Conservation (phyloP, 345 rosid genomes). For the Anacardium occidentale region DNA sequence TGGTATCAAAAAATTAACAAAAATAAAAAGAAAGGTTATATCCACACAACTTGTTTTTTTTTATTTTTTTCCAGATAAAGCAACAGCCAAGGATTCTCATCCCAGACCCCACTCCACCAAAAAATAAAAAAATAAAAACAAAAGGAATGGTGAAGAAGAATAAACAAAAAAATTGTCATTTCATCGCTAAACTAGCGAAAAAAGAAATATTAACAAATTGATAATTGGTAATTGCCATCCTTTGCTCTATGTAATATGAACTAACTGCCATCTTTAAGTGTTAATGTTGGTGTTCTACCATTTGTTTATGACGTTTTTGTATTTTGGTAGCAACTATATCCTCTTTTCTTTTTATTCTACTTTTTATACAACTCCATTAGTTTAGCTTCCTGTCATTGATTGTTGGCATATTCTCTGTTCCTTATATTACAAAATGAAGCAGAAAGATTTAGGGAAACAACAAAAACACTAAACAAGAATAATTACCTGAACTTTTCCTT, state of each 20-base stretch:
- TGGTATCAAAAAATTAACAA: no score
- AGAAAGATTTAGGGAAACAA: slow-evolving; percentile 1
- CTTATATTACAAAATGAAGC: background rate
- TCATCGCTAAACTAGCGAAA: background rate
- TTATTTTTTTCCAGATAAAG: background rate
- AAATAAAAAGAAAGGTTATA: background rate
- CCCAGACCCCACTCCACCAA: no score
- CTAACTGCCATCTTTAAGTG: background rate
- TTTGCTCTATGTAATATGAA: background rate
- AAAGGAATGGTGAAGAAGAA: background rate
- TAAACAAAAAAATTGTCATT: background rate
- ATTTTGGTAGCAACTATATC: background rate
- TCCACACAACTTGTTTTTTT: background rate
- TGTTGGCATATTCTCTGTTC: background rate
- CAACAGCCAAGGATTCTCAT: background rate
- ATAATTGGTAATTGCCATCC: background rate
- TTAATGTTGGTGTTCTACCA: background rate
- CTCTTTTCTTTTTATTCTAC: background rate
- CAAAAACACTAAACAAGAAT: background rate
- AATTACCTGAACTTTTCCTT: slow-evolving; percentile 91
- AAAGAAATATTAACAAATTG: background rate
- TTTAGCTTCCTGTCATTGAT: background rate
- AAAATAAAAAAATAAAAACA: background rate
- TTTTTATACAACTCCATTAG: background rate
- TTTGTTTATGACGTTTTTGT: background rate